A percentile compares a stretch with the other conserved stretches of the same genome.
These are phyloP conservation scores for Solanum virginianum DNA, from an alignment of 257 asterid species.

Conservation along the genomic window DNA sequence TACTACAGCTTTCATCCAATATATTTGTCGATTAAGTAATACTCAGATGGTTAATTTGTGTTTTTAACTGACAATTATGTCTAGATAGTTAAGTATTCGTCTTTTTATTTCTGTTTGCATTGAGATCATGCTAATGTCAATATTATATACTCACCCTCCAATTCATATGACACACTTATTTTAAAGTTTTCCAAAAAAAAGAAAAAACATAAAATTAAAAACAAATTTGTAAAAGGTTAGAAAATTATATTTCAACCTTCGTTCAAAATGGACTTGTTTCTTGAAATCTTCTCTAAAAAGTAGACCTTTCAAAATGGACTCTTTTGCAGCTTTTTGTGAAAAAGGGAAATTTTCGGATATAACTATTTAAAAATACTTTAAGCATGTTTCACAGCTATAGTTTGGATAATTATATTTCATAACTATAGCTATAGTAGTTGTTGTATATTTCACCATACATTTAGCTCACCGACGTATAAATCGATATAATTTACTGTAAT, in stretches of 20 bases:
- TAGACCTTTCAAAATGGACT: background rate
- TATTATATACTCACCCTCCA: background rate
- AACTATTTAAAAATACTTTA: too few relatives aligned
- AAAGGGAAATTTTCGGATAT: too few relatives aligned
- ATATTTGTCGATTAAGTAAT: background rate
- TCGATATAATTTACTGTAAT: too few relatives aligned
- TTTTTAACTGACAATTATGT: background rate
- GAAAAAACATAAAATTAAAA: background rate
- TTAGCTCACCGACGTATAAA: too few relatives aligned
- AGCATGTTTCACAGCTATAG: too few relatives aligned
- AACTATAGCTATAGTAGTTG: too few relatives aligned
- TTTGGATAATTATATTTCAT: too few relatives aligned
- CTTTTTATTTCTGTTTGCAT: too few relatives aligned
- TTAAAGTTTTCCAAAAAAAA: background rate
- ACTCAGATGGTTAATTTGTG: background rate
- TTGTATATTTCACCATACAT: too few relatives aligned
- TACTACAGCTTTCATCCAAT: constrained; percentile 4
- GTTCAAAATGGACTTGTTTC: background rate
- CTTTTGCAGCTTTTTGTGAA: background rate
- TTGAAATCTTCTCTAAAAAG: background rate
- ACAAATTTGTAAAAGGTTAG: too few relatives aligned
- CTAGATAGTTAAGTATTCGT: background rate
- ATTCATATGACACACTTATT: background rate
- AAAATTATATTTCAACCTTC: background rate
- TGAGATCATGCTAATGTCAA: too few relatives aligned